Percentiles rank a stretch among this genome's conserved stretches.
Evolutionary conservation across 1,284 basidiomycete species (phyloP).

Genomic region (Ustilago curta): DNA sequence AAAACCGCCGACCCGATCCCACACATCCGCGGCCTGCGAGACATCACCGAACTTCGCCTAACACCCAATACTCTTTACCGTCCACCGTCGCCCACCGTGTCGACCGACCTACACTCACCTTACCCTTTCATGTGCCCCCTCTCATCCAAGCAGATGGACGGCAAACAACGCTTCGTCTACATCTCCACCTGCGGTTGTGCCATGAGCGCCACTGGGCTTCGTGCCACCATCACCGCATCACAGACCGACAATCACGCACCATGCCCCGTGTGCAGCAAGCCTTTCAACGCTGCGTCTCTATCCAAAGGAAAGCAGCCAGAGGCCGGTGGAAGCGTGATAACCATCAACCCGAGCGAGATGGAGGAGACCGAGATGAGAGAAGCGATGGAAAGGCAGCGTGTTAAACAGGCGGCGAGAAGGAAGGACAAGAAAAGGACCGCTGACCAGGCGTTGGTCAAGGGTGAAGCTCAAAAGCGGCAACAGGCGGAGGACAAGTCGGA

Average conservation of each 20-base stretch:
- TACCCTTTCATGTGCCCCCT: constrained; percentile 64
- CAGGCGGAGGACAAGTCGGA: constrained; percentile 10
- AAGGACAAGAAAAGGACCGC: constrained; percentile 15
- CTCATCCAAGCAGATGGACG: constrained; percentile 62
- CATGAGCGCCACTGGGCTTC: constrained; percentile 59
- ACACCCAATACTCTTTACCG: constrained; percentile 46
- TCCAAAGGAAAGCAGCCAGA: constrained; percentile 29
- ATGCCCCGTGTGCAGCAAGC: constrained; percentile 56
- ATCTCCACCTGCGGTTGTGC: constrained; percentile 60
- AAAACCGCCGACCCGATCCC: constrained; percentile 17
- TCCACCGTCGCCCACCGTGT: constrained; percentile 21
- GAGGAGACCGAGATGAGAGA: constrained; percentile 48
- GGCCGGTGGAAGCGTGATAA: constrained; percentile 41
- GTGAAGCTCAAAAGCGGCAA: background rate
- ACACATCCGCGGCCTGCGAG: constrained; percentile 61
- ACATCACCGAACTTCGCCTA: constrained; percentile 54
- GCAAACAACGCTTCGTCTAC: constrained; percentile 62
- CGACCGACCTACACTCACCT: constrained; percentile 11
- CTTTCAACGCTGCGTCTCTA: constrained; percentile 44
- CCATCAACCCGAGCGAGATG: constrained; percentile 46
- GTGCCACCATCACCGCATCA: constrained; percentile 15
- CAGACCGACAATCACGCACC: constrained; percentile 8
- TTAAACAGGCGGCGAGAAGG: constrained; percentile 25
- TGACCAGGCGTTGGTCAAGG: constrained; percentile 9
- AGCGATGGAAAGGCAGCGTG: constrained; percentile 37